Base-by-base conservation (phyloP, 2,329 filamentous ascomycete species). In the Akanthomyces uredinophilus region DNA sequence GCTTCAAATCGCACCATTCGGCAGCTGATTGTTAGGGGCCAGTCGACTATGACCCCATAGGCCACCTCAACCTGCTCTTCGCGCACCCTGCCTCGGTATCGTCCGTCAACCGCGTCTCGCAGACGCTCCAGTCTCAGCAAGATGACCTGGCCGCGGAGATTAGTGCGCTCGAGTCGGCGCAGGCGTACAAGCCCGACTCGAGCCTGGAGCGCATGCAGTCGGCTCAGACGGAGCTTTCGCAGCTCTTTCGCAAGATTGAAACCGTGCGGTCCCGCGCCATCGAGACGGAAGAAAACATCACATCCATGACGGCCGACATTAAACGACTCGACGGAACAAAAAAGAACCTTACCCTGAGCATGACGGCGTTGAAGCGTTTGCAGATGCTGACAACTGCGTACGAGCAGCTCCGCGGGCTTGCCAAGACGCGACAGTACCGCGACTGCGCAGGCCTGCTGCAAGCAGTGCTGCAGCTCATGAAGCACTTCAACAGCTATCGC, bases 371-470 rank as follows among this genome's bases (percentile, higher is more conserved):
- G 70, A 99, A 99, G 80, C 85, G 95, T 52, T 82, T 99, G 69
- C 95, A 99, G 81, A 99, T 99, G 95, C 79, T 99, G 72, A 98
- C 95, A 5, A 98, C 95, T 4, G 95, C 95, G n/a, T 99, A 98
- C 76, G 95, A 98, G 73, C 95, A 99, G 78, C 82, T 99, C 63
- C 85, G 90, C 63, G 90, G 87, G 3, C 80, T 97, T 67, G 89
- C 91, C 67, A 90, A 90, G 75, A 89, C 90, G 41, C 83, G 94
- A 62, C 95, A 99, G 74, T 99, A 99, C 74, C 83, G 91, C 66
- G 95, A 99, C 74, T 98, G 95, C 72, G 93, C 94, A 18, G 92
- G 96, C 69, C 81, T 99, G 64, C 81, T 99, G 62, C 92, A 96
- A 78, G 95, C 95, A 11, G 95, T 99, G 37, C 85, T 99, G 63